Percentiles rank a stretch among this genome's conserved stretches.
Conservation (phyloP, 208 protist species). For the Leishmania major region DNA sequence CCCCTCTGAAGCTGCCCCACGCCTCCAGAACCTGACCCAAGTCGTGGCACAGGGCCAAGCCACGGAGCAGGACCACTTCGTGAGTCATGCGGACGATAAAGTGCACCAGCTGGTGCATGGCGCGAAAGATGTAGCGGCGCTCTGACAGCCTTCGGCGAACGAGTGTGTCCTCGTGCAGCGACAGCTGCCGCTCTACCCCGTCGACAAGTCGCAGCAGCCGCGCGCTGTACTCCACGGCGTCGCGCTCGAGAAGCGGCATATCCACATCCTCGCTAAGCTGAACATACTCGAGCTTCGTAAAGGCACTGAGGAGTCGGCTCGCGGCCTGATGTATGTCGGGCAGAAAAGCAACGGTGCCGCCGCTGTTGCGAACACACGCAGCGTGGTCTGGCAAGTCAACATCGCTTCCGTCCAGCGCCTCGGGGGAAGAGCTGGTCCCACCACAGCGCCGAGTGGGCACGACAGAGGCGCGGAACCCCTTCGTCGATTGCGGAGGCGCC, state of each 20-base stretch:
- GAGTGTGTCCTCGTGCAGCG: conserved; percentile 41
- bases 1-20: conserved; percentile 27
- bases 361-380: not conserved
- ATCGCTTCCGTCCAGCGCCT: not conserved
- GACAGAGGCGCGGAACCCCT: conserved; percentile 51
- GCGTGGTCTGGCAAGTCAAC: not conserved
- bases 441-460: conserved; percentile 33
- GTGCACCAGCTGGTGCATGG: conserved; percentile 41
- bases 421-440: not conserved
- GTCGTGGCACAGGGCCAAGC: conserved; percentile 40
- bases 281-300: conserved; percentile 67
- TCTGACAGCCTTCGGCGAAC: conserved; percentile 48
- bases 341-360: conserved; percentile 42
- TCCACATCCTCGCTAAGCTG: conserved; percentile 42
- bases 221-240: conserved; percentile 30
- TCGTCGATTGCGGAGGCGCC: conserved; percentile 48
- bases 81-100: conserved; percentile 40
- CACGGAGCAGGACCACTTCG: conserved; percentile 54
- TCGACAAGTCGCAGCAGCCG: conserved; percentile 48
- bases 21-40: conserved; percentile 39
- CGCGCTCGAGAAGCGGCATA: conserved; percentile 50
- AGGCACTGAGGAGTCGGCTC: conserved; percentile 48
- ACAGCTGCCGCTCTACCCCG: conserved; percentile 60
- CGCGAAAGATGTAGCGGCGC: conserved; percentile 35
- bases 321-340: conserved; percentile 45